These are phyloP conservation scores for Cardamine chenopodiifolia DNA, from an alignment of 345 rosid genomes.

Conservation along the genomic window DNA sequence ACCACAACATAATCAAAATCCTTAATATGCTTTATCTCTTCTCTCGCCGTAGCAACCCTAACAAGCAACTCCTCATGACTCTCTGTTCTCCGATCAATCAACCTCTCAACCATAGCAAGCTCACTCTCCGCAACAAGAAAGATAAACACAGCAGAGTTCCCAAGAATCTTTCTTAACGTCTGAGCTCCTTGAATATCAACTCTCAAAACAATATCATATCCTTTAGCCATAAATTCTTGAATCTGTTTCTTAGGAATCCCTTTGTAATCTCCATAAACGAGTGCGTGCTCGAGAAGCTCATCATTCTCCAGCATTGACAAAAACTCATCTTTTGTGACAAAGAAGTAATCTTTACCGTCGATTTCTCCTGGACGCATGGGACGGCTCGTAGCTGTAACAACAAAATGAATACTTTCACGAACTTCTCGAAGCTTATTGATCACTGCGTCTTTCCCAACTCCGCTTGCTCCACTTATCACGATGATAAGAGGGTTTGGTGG, in stretches of 20 bases:
- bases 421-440: conserved; percentile 60
- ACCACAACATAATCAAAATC: conserved; percentile 77
- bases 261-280: conserved; percentile 81
- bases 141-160: conserved; percentile 71
- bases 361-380: conserved; percentile 74
- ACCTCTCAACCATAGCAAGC: conserved; percentile 69
- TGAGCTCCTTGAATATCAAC: conserved; percentile 84
- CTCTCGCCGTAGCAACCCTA: conserved; percentile 75
- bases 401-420: conserved; percentile 61
- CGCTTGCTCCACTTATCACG: conserved; percentile 82
- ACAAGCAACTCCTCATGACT: conserved; percentile 68
- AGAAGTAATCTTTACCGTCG: conserved; percentile 73
- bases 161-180: conserved; percentile 66
- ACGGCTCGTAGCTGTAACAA: conserved; percentile 82
- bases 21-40: conserved; percentile 64
- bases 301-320: conserved; percentile 62
- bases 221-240: conserved; percentile 67
- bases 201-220: conserved; percentile 70
- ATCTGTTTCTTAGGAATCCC: conserved; percentile 82
- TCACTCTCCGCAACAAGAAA: conserved; percentile 80
- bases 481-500: conserved; percentile 60
- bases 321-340: conserved; percentile 69
- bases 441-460: conserved; percentile 86
- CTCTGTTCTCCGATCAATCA: conserved; percentile 80
- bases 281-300: conserved; percentile 75